Evolutionary conservation across 2,329 filamentous ascomycete genomes (phyloP).

Genomic region (Nakataea oryzae): DNA sequence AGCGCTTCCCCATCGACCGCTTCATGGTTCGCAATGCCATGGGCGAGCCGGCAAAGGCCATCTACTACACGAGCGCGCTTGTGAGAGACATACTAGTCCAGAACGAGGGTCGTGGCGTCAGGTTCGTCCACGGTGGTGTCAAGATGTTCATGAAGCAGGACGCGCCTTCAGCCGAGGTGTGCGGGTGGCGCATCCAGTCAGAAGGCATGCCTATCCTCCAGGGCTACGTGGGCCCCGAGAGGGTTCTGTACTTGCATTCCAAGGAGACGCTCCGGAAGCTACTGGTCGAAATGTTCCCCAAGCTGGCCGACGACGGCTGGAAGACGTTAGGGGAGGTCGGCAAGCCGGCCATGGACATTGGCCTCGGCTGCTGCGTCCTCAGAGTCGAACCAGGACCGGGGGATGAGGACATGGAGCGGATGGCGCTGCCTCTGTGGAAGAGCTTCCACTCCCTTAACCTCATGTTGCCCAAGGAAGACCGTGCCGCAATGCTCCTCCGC

Average conservation of each 20-base stretch:
- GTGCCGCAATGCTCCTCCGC: slow-evolving; percentile 80
- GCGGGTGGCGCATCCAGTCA: slow-evolving; percentile 89
- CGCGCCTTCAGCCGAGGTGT: slow-evolving; percentile 74
- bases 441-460: slow-evolving; percentile 86
- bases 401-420: slow-evolving; percentile 54
- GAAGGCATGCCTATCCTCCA: slow-evolving; percentile 89
- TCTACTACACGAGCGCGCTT: slow-evolving; percentile 88
- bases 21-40: slow-evolving; percentile 94
- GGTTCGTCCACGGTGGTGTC: slow-evolving; percentile 92
- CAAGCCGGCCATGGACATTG: slow-evolving; percentile 65
- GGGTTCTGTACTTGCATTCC: slow-evolving; percentile 65
- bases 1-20: slow-evolving; percentile 76
- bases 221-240: slow-evolving; percentile 72
- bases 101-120: slow-evolving; percentile 86
- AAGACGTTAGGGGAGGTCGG: slow-evolving; percentile 77
- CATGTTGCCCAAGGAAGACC: slow-evolving; percentile 96
- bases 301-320: slow-evolving; percentile 66
- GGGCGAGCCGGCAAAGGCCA: slow-evolving; percentile 81
- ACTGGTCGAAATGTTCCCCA: slow-evolving; percentile 94
- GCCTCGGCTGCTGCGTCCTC: slow-evolving; percentile 87
- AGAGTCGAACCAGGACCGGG: slow-evolving; percentile 65
- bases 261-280: slow-evolving; percentile 73
- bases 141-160: slow-evolving; percentile 99
- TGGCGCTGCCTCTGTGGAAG: slow-evolving; percentile 90
- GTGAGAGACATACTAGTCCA: slow-evolving; percentile 74